These are phyloP conservation scores for Blastosporella zonata DNA, from an alignment of 1,284 basidiomycete genomes.

Conservation along the genomic window DNA sequence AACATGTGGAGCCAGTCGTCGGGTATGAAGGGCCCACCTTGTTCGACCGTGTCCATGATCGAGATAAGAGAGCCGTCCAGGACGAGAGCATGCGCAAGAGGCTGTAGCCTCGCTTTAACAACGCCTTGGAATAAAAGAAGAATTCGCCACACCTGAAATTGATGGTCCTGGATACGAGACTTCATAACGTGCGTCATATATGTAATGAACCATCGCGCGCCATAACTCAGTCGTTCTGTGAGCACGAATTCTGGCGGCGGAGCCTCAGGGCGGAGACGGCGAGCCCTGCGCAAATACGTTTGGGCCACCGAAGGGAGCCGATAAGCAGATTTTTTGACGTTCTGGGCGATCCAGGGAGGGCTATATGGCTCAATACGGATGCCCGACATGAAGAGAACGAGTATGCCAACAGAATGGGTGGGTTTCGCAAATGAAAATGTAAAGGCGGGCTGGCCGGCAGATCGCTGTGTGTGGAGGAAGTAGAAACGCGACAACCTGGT, in stretches of 20 bases:
- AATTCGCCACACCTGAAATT: background rate
- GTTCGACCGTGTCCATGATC: slow-evolving; percentile 6
- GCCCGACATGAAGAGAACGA: background rate
- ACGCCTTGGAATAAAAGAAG: background rate
- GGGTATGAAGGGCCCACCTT: background rate
- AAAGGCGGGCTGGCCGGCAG: background rate
- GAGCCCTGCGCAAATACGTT: background rate
- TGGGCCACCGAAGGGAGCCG: slow-evolving; percentile 1
- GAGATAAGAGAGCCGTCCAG: background rate
- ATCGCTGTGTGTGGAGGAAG: background rate
- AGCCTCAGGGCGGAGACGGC: background rate
- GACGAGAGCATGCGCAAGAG: background rate
- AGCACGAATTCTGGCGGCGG: background rate
- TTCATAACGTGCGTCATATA: slow-evolving; percentile 1
- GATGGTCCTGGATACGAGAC: background rate
- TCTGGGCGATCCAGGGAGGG: background rate
- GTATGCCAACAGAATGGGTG: background rate
- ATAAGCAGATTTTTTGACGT: slow-evolving; percentile 1
- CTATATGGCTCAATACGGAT: background rate
- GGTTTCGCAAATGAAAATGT: background rate
- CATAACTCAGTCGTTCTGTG: background rate
- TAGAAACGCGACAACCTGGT: too few species aligned
- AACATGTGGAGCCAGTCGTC: slow-evolving; percentile 11
- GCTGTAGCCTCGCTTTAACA: background rate
- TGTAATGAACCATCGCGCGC: slow-evolving; percentile 3